Percentiles rank a stretch among this genome's conserved stretches.
Conservation (phyloP, 225 moss, liverwort and hornwort species). For the Bryoerythrophyllum caledonicum region DNA sequence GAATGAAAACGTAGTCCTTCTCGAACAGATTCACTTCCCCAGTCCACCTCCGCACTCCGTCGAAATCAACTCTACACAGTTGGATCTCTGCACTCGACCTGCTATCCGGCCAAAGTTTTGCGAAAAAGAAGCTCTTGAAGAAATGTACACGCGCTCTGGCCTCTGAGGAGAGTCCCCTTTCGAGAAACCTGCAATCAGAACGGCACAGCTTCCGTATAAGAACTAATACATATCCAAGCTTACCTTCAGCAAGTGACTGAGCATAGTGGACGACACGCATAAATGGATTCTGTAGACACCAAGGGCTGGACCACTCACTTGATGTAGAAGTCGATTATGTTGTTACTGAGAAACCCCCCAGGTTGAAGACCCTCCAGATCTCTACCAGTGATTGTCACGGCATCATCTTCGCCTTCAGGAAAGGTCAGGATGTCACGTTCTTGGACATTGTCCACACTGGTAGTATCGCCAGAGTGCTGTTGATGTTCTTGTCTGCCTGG, state of each 20-base stretch:
- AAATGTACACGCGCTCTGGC: too few species aligned
- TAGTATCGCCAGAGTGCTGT: neutral
- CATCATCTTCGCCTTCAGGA: constrained; percentile 6
- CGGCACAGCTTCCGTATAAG: too few species aligned
- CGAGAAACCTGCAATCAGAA: too few species aligned
- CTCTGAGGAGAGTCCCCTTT: too few species aligned
- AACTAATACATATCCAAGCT: too few species aligned
- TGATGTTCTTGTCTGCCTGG: neutral
- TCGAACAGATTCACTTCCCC: constrained; percentile 32
- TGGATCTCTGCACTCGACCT: neutral
- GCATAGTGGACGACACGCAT: too few species aligned
- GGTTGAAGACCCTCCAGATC: constrained; percentile 21
- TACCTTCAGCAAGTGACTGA: too few species aligned
- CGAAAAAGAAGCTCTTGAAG: too few species aligned
- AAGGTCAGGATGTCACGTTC: neutral
- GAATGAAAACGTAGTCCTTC: constrained; percentile 32
- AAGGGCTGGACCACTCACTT: too few species aligned
- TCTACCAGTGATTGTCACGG: neutral
- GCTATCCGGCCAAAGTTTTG: neutral
- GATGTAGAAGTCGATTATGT: constrained; percentile 25
- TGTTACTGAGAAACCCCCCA: neutral
- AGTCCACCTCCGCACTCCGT: constrained; percentile 21
- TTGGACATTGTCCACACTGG: neutral
- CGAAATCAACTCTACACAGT: constrained; percentile 16
- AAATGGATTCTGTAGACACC: too few species aligned